These are phyloP conservation scores for Excoecaria agallocha DNA, from an alignment of 345 rosid species.

Conservation along the genomic window DNA sequence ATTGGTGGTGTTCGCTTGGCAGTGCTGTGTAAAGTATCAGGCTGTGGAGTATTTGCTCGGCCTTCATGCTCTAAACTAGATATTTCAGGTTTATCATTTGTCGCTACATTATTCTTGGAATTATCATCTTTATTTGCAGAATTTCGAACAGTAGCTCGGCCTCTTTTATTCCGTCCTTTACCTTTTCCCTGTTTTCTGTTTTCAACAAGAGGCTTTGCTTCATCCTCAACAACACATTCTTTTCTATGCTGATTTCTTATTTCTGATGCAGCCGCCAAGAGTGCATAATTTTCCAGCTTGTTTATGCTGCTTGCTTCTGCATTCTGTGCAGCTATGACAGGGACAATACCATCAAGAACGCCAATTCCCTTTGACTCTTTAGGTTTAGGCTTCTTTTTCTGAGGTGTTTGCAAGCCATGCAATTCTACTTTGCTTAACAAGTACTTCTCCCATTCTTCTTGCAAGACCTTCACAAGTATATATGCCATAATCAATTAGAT, in stretches of 20 bases:
- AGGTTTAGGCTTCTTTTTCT: slow-evolving; percentile 57
- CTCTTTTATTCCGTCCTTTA: slow-evolving; percentile 42
- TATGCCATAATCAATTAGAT: neutral
- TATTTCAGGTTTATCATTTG: slow-evolving; percentile 35
- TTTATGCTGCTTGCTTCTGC: slow-evolving; percentile 65
- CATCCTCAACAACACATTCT: slow-evolving; percentile 35
- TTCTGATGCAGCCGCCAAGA: slow-evolving; percentile 73
- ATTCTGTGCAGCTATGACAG: slow-evolving; percentile 54
- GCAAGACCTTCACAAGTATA: slow-evolving; percentile 50
- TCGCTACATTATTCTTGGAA: slow-evolving; percentile 22
- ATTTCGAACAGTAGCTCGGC: slow-evolving; percentile 21
- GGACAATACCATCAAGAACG: slow-evolving; percentile 85
- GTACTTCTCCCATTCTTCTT: slow-evolving; percentile 91
- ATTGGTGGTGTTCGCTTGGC: slow-evolving; percentile 61
- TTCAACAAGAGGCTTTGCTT: slow-evolving; percentile 36
- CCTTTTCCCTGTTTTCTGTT: slow-evolving; percentile 38
- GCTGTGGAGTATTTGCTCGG: slow-evolving; percentile 21
- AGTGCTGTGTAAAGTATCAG: slow-evolving; percentile 15
- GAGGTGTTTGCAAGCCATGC: slow-evolving; percentile 58
- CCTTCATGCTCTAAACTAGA: slow-evolving; percentile 39
- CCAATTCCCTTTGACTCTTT: slow-evolving; percentile 88
- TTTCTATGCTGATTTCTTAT: slow-evolving; percentile 49
- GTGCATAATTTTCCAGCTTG: slow-evolving; percentile 74
- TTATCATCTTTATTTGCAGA: slow-evolving; percentile 31
- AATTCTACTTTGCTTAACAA: slow-evolving; percentile 79